phyloP scores from a whole-genome alignment of 78 protist species.

The Tieghemostelium lacteum region DNA sequence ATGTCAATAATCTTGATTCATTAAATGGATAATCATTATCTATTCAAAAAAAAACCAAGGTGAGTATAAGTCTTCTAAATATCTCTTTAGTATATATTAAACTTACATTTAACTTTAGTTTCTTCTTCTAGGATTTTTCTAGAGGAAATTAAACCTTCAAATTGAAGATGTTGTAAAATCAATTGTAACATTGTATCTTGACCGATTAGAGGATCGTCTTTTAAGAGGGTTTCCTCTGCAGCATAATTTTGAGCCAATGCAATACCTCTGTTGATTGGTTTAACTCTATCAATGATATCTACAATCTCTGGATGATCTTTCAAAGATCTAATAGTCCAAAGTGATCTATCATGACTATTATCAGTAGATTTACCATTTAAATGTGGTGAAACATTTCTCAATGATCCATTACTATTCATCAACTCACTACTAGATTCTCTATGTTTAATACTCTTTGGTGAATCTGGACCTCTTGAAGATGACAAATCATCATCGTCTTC shows the following conservation, averaged over 20 bases:
- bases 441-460: slow-evolving; percentile 32
- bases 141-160: slow-evolving; percentile 43
- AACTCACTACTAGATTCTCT: background rate
- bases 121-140: slow-evolving; percentile 51
- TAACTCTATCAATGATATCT: slow-evolving; percentile 45
- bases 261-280: slow-evolving; percentile 58
- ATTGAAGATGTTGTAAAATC: slow-evolving; percentile 75
- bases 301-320: slow-evolving; percentile 72
- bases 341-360: slow-evolving; percentile 35
- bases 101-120: slow-evolving; percentile 54
- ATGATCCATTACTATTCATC: background rate
- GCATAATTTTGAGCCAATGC: slow-evolving; percentile 66
- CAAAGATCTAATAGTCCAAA: slow-evolving; percentile 70
- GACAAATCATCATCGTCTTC: background rate
- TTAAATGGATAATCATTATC: slow-evolving; percentile 64
- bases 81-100: background rate
- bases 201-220: slow-evolving; percentile 70
- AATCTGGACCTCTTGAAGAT: background rate
- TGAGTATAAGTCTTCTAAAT: background rate
- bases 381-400: background rate
- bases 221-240: slow-evolving; percentile 42
- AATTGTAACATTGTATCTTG: slow-evolving; percentile 67
- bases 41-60: background rate
- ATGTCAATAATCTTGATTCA: slow-evolving; percentile 32
- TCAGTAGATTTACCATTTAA: slow-evolving; percentile 39